Conservation (phyloP, 768 basidiomycete species). For the Tricholoma furcatifolium region DNA sequence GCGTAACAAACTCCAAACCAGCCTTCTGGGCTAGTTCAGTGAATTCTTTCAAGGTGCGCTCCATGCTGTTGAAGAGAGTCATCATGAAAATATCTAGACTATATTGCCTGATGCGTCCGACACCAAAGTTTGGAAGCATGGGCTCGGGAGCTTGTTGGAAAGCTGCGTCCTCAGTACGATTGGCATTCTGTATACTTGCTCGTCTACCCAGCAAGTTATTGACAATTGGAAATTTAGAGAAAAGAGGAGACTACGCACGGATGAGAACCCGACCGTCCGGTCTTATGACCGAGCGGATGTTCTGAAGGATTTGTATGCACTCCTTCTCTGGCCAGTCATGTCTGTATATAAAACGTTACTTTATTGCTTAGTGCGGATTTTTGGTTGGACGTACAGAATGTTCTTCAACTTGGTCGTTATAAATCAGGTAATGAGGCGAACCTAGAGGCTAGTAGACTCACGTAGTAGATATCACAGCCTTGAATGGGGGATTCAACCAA, state of each 20-base stretch:
- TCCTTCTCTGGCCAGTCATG: too few species aligned
- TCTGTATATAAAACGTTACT: too few species aligned
- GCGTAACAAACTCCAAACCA: too few species aligned
- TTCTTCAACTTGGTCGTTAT: constrained; percentile 20
- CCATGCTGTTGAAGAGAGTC: too few species aligned
- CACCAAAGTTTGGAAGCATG: constrained; percentile 45
- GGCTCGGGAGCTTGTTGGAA: constrained; percentile 38
- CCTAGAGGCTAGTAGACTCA: constrained; percentile 16
- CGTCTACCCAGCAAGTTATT: too few species aligned
- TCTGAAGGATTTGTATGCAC: too few species aligned
- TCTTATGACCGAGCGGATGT: too few species aligned
- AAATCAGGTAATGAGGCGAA: background rate
- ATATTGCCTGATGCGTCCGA: constrained; percentile 37
- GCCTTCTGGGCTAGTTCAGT: too few species aligned
- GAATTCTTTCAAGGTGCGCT: too few species aligned
- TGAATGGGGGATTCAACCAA: constrained; percentile 33
- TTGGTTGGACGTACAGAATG: constrained; percentile 26
- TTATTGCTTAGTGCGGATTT: background rate
- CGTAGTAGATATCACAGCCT: constrained; percentile 39
- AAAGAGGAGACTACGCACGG: background rate
- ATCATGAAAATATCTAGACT: constrained; percentile 8
- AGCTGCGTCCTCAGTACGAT: constrained; percentile 11
- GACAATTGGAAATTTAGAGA: background rate
- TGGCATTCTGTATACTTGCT: constrained; percentile 32
- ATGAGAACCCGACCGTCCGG: background rate